Evolutionary conservation across 2,329 filamentous ascomycete genomes (phyloP).

Genomic region (Mollisia scopiformis): DNA sequence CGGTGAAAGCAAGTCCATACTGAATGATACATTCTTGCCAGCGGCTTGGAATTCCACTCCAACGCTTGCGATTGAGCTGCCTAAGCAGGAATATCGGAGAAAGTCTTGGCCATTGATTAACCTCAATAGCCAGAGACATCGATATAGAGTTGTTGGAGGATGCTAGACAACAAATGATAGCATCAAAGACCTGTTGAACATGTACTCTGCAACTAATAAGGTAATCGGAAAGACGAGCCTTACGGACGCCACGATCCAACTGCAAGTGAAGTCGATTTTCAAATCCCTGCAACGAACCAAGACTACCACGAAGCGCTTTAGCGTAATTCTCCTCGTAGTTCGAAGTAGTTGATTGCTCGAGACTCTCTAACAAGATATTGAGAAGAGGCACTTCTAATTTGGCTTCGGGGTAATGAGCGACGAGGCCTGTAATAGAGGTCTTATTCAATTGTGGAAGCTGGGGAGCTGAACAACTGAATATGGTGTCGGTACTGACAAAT

Average conservation of each 20-base stretch:
- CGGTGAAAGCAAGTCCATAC: constrained; percentile 23
- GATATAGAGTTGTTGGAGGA: neutral
- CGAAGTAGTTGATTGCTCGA: neutral
- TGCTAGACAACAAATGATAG: neutral
- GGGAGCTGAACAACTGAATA: neutral
- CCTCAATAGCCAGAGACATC: constrained; percentile 40
- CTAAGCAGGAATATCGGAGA: constrained; percentile 12
- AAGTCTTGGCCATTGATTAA: constrained; percentile 18
- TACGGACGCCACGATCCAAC: no score
- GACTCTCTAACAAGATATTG: neutral
- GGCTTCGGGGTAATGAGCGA: neutral
- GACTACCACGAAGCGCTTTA: constrained; percentile 12
- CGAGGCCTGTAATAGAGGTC: neutral
- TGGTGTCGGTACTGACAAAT: neutral
- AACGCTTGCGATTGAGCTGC: neutral
- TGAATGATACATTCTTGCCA: constrained; percentile 20
- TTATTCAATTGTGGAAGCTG: neutral
- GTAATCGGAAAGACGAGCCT: neutral
- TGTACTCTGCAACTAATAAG: neutral
- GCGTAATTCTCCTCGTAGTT: constrained; percentile 16
- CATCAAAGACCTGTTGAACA: neutral
- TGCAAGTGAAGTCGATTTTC: neutral
- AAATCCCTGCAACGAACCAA: constrained; percentile 1
- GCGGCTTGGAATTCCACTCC: neutral
- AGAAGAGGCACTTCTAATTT: neutral